Percentiles rank a stretch among this genome's conserved stretches.
These are phyloP conservation scores for Cordyceps tenuipes DNA, from an alignment of 2,329 filamentous ascomycete species.

Conservation along the genomic window DNA sequence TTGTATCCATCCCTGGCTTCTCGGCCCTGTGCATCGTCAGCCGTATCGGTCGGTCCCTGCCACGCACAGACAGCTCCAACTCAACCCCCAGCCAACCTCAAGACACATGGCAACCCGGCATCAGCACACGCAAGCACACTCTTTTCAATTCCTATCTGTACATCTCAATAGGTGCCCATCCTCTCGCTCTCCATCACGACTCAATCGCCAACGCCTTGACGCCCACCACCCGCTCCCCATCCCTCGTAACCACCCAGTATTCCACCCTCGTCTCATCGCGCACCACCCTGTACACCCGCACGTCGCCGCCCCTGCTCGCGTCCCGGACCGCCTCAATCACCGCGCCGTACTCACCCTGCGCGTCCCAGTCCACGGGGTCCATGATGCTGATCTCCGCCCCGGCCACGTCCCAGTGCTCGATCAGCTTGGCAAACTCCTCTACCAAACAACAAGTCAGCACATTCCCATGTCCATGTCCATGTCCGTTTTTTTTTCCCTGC, in stretches of 20 bases:
- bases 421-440: slow-evolving; percentile 64
- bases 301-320: slow-evolving; percentile 54
- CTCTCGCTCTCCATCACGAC: slow-evolving; percentile 15
- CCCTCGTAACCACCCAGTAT: slow-evolving; percentile 69
- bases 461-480: background rate
- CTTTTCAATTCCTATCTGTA: too few species aligned
- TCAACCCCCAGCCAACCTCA: too few species aligned
- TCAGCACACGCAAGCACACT: too few species aligned
- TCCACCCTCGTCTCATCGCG: slow-evolving; percentile 57
- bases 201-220: slow-evolving; percentile 73
- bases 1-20: too few species aligned
- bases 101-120: too few species aligned
- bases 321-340: slow-evolving; percentile 61
- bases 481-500: background rate
- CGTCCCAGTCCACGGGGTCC: slow-evolving; percentile 65
- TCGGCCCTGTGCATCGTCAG: too few species aligned
- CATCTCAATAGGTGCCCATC: too few species aligned
- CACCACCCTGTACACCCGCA: slow-evolving; percentile 66
- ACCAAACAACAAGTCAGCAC: slow-evolving; percentile 6
- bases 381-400: slow-evolving; percentile 55
- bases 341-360: slow-evolving; percentile 57
- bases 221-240: slow-evolving; percentile 60
- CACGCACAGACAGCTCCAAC: too few species aligned
- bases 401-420: slow-evolving; percentile 47
- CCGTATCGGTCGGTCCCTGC: too few species aligned